phyloP scores from a whole-genome alignment of 495 filamentous ascomycete species.

The Endocarpon pusillum region DNA sequence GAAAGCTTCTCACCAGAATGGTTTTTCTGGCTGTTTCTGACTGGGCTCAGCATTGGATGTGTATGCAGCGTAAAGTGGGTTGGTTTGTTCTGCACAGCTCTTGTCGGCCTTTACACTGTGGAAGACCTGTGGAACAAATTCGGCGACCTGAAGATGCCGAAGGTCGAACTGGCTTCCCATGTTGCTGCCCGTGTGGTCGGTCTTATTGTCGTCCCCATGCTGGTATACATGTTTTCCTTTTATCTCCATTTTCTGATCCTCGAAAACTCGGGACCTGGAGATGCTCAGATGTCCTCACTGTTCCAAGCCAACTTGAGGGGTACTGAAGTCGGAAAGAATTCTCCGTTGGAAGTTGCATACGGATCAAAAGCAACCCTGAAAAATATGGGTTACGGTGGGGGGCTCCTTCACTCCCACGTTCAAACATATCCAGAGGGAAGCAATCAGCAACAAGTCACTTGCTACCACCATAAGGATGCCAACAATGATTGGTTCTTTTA shows the following conservation, averaged over 20 bases:
- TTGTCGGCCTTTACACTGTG: constrained; percentile 88
- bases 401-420: constrained; percentile 92
- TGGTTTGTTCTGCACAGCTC: constrained; percentile 80
- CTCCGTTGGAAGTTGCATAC: constrained; percentile 74
- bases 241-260: constrained; percentile 84
- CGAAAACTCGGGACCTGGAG: constrained; percentile 86
- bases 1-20: constrained; percentile 76
- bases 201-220: constrained; percentile 67
- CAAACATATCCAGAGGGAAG: constrained; percentile 95
- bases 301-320: constrained; percentile 94
- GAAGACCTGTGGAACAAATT: constrained; percentile 99
- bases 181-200: constrained; percentile 65
- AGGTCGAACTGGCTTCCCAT: constrained; percentile 63
- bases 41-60: constrained; percentile 85
- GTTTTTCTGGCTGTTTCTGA: constrained; percentile 84
- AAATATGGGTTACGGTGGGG: constrained; percentile 98
- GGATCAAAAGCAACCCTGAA: constrained; percentile 88
- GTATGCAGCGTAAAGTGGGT: constrained; percentile 98
- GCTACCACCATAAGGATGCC: constrained; percentile 98
- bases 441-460: constrained; percentile 87
- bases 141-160: constrained; percentile 79
- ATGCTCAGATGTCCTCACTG: constrained; percentile 97
- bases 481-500: constrained; percentile 99
- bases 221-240: constrained; percentile 91
- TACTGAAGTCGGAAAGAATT: constrained; percentile 84